Evolutionary conservation across 192 early-diverging fungal species (phyloP).

Genomic region (Backusella australiensis): DNA sequence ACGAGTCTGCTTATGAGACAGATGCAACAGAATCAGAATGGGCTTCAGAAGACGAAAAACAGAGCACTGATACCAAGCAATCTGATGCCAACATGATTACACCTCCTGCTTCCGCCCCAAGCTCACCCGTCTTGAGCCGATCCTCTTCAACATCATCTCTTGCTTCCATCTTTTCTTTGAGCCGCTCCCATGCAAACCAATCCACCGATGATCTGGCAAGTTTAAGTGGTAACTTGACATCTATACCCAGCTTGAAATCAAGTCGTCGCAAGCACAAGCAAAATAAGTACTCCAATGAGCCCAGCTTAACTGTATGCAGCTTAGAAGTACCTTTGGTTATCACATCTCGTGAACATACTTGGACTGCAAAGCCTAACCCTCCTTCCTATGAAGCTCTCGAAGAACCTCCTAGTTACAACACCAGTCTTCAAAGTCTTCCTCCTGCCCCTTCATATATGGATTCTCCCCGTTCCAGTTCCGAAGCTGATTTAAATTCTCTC

Average conservation of each 20-base stretch:
- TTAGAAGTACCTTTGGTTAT: slow-evolving; percentile 31
- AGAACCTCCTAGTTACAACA: slow-evolving; percentile 21
- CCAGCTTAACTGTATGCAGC: background rate
- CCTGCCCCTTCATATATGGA: slow-evolving; percentile 14
- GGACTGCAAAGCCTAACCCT: slow-evolving; percentile 15
- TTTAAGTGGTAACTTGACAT: background rate
- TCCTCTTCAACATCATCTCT: slow-evolving; percentile 28
- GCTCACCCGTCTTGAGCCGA: slow-evolving; percentile 20
- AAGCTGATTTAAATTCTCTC: background rate
- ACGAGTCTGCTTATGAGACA: slow-evolving; percentile 3
- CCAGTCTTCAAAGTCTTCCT: slow-evolving; percentile 11
- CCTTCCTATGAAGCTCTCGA: slow-evolving; percentile 25
- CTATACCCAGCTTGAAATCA: background rate
- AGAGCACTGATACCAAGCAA: background rate
- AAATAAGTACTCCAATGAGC: background rate
- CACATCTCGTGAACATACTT: slow-evolving; percentile 29
- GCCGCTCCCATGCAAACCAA: background rate
- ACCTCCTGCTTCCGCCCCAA: slow-evolving; percentile 7
- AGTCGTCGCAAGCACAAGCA: background rate
- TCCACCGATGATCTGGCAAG: background rate
- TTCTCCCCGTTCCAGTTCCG: background rate
- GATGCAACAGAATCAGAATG: slow-evolving; percentile 13
- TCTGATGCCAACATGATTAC: background rate
- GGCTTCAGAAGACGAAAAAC: slow-evolving; percentile 4
- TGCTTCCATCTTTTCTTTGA: slow-evolving; percentile 16